Conservation (phyloP, 495 filamentous ascomycete genomes). For the Tuber borchii region DNA sequence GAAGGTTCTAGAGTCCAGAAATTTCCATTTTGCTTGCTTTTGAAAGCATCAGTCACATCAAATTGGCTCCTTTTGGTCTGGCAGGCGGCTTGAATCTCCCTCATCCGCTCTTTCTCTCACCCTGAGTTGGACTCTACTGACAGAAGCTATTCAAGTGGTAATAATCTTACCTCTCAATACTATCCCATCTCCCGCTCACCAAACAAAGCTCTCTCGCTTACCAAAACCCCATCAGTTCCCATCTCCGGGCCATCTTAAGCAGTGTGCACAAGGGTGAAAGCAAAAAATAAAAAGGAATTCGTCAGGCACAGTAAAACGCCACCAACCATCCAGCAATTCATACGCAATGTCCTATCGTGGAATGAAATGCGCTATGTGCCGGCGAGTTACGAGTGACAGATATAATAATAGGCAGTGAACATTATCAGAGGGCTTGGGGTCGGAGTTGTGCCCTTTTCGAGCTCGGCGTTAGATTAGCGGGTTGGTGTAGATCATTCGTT, state of each 20-base stretch:
- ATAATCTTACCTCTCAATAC: background rate
- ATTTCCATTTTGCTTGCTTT: background rate
- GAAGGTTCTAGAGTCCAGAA: background rate
- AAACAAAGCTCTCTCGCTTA: background rate
- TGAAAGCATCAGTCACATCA: background rate
- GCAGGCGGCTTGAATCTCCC: background rate
- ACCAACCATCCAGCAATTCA: background rate
- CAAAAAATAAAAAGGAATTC: background rate
- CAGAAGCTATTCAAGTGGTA: background rate
- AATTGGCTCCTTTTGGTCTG: background rate
- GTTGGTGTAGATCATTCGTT: background rate
- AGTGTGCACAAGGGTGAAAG: background rate
- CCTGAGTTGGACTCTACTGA: background rate
- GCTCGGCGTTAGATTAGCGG: background rate
- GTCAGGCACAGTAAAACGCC: background rate
- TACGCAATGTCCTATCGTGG: background rate
- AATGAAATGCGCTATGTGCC: background rate
- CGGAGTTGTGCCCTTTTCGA: background rate
- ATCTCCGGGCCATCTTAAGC: background rate
- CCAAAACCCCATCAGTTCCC: background rate
- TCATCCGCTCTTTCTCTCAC: background rate
- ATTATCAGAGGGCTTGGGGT: background rate
- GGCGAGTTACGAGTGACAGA: background rate
- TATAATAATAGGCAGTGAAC: background rate
- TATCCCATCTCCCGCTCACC: background rate